These are phyloP conservation scores for Biscogniauxia mediterranea DNA, from an alignment of 2,329 filamentous ascomycete species.

Conservation along the genomic window DNA sequence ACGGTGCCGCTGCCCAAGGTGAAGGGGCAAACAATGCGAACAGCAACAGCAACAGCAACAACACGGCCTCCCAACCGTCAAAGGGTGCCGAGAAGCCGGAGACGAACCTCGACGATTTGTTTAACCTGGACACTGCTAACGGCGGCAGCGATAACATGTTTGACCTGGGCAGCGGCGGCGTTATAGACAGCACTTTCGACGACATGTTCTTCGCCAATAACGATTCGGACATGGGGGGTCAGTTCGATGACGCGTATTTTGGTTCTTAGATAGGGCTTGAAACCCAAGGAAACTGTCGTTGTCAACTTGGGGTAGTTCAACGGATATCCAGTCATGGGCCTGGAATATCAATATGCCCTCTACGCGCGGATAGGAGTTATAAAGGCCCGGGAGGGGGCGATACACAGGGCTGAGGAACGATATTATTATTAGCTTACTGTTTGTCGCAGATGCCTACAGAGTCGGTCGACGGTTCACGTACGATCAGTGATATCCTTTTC, in stretches of 20 bases:
- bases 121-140: slow-evolving; percentile 41
- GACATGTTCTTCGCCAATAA: slow-evolving; percentile 45
- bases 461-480: too few relatives aligned
- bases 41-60: slow-evolving; percentile 11
- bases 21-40: background rate
- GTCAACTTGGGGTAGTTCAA: too few relatives aligned
- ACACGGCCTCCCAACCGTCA: slow-evolving; percentile 10
- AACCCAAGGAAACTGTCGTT: background rate
- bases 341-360: background rate
- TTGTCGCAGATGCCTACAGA: too few relatives aligned
- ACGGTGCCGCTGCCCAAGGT: slow-evolving; percentile 1
- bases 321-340: background rate
- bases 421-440: too few relatives aligned
- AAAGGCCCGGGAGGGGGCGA: too few relatives aligned
- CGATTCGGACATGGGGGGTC: slow-evolving; percentile 41
- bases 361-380: too few relatives aligned
- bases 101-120: slow-evolving; percentile 46
- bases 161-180: slow-evolving; percentile 36
- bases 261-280: slow-evolving; percentile 28
- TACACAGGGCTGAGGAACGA: too few relatives aligned
- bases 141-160: slow-evolving; percentile 38
- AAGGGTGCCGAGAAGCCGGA: slow-evolving; percentile 27
- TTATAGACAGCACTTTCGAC: slow-evolving; percentile 46
- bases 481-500: too few relatives aligned
- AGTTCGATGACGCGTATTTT: slow-evolving; percentile 50